Percentiles rank a stretch among this genome's conserved stretches.
Conservation (phyloP, 2,329 filamentous ascomycete genomes). For the Epichloe bromicola region DNA sequence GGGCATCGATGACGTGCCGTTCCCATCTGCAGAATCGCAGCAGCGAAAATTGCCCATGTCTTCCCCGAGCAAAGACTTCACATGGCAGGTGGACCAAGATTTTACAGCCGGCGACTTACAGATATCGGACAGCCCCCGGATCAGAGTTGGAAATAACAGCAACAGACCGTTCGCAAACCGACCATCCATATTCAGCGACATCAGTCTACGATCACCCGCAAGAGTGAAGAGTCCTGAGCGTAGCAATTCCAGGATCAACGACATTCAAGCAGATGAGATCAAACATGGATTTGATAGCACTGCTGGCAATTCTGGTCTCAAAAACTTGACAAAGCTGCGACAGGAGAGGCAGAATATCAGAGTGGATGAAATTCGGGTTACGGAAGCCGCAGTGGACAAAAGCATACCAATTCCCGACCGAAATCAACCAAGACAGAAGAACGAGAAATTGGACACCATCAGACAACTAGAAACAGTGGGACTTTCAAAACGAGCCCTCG, state of each 20-base stretch:
- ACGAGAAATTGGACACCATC: constrained; percentile 38
- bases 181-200: constrained; percentile 16
- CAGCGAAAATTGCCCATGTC: constrained; percentile 2
- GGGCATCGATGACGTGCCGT: constrained; percentile 24
- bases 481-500: constrained; percentile 32
- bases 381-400: constrained; percentile 20
- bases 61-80: constrained; percentile 39
- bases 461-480: constrained; percentile 29
- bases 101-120: constrained; percentile 45
- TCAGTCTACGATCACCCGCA: constrained; percentile 17
- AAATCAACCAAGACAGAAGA: constrained; percentile 19
- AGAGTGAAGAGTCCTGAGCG: constrained; percentile 17
- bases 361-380: constrained; percentile 23
- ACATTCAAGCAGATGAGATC: constrained; percentile 30
- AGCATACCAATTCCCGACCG: constrained; percentile 19
- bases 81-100: constrained; percentile 44
- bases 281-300: constrained; percentile 18
- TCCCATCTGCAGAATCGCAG: constrained; percentile 20
- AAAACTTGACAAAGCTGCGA: background rate
- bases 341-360: background rate
- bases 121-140: constrained; percentile 41
- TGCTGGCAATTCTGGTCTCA: background rate
- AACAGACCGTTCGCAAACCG: constrained; percentile 24
- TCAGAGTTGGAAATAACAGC: constrained; percentile 21
- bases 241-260: constrained; percentile 31